Conservation (phyloP, 73 alveolate species). For the Breviolum minutum region DNA sequence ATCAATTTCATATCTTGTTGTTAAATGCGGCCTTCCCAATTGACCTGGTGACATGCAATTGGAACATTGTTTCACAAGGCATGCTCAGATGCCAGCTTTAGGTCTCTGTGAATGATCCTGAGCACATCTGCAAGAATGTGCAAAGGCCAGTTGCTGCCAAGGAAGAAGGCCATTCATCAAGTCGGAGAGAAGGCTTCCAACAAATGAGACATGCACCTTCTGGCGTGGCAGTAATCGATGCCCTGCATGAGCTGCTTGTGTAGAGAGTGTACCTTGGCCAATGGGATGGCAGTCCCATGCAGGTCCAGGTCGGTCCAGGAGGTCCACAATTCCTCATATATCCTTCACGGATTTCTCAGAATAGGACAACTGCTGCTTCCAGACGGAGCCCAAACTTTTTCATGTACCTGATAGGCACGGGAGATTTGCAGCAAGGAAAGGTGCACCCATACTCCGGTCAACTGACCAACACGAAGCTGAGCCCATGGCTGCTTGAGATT, state of each 20-base stretch:
- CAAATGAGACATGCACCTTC: slow-evolving; percentile 5
- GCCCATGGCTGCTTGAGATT: slow-evolving; percentile 84
- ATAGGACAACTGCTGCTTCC: slow-evolving; percentile 42
- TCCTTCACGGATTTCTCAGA: not conserved
- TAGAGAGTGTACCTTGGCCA: slow-evolving; percentile 24
- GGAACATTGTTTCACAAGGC: not conserved
- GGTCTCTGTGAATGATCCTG: slow-evolving; percentile 90
- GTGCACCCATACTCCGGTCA: not conserved
- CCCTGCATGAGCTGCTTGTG: slow-evolving; percentile 87
- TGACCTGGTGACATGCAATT: not conserved
- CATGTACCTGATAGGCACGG: slow-evolving; percentile 46
- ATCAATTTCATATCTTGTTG: too few relatives aligned
- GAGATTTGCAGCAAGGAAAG: not conserved
- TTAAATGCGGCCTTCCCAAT: not conserved
- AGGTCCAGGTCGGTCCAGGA: not conserved
- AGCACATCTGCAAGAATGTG: not conserved
- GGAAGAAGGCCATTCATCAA: not conserved
- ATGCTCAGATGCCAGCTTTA: slow-evolving; percentile 26
- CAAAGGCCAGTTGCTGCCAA: not conserved
- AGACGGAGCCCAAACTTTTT: slow-evolving; percentile 76
- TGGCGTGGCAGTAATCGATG: slow-evolving; percentile 80
- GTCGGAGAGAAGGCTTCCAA: not conserved
- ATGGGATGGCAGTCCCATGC: not conserved
- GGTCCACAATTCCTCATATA: not conserved
- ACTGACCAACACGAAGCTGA: not conserved